Base-by-base conservation (phyloP, 2,329 filamentous ascomycete species). In the Sporothrix euskadiensis region DNA sequence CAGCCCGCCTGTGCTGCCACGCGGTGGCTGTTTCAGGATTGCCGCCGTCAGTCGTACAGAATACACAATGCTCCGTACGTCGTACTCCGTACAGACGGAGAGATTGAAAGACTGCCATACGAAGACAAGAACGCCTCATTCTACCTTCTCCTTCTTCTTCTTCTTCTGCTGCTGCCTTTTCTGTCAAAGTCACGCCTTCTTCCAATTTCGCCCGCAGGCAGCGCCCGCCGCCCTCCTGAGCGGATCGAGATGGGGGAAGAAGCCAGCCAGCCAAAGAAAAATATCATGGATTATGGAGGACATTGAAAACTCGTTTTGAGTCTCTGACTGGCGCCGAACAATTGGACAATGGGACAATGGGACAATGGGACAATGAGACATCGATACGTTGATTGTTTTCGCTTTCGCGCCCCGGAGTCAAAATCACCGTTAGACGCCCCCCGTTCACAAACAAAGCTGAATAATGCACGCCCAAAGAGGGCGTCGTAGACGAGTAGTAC, bases 1-100 rank as follows among this genome's bases (percentile, higher is more conserved):
- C 63, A 52, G 63, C 22, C 41, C 35, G 19, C 26, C 44, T 68
- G 63, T 49, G 44, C 63, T 22, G 65, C 65, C 65, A 68, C 65
- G 65, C 30, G 65, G 47, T 68, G 41, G 65, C 44, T 35, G 65
- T 68, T 68, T 68, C 65, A 68, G 65, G 47, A 66, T 66, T 52
- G 65, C 65, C 44, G 65, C 65, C 65, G 44, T 65, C 39, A 12
- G 52, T 56, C 22, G 52, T 56, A 56, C 52, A 56, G 52, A 26
- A n/a, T 30, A 26, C 22, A 30, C 8, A n/a, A n/a, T n/a, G n/a
- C n/a, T n/a, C n/a, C n/a, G n/a, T n/a, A n/a, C n/a, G n/a, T n/a
- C n/a, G n/a, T 26, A 26, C 26, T 26, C 26, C 26, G 26, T 26
- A 26, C 26, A 26, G 26, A 30, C 4, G 52, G 8, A n/a, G n/a